Evolutionary conservation across 192 early-diverging fungal genomes (phyloP).

Genomic region (Backusella luteola): DNA sequence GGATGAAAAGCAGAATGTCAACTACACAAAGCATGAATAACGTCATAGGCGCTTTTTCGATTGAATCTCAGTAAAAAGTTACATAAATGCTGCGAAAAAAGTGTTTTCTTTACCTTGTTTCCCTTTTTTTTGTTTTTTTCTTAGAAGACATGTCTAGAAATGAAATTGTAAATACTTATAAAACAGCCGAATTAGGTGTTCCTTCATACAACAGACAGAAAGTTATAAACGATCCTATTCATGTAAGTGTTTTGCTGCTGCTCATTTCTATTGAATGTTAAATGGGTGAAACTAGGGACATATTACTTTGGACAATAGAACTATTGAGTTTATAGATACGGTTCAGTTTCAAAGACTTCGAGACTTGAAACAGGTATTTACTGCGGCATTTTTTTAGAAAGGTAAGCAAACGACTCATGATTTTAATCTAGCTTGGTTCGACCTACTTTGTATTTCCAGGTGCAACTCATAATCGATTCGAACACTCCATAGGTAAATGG

Average conservation of each 20-base stretch:
- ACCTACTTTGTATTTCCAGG: conserved; percentile 92
- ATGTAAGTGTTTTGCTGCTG: conserved; percentile 46
- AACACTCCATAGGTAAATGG: conserved; percentile 72
- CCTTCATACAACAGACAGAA: conserved; percentile 26
- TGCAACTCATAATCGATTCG: conserved; percentile 94
- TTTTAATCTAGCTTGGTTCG: conserved; percentile 56
- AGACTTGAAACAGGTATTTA: conserved; percentile 75
- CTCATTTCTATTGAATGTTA: not conserved
- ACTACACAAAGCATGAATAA: not conserved
- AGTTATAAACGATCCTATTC: conserved; percentile 71
- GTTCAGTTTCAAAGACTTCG: conserved; percentile 95
- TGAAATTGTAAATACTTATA: not conserved
- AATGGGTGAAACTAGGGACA: conserved; percentile 50
- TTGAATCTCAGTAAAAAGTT: not conserved
- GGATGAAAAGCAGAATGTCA: not conserved
- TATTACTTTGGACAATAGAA: conserved; percentile 68
- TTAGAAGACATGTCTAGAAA: not conserved
- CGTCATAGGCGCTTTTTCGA: not conserved
- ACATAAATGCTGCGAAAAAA: not conserved
- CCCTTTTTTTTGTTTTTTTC: not conserved
- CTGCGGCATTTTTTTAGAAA: not conserved
- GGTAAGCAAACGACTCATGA: not conserved
- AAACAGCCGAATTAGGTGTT: not conserved
- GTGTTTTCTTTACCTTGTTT: not conserved
- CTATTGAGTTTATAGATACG: conserved; percentile 82